A percentile compares a stretch with the other conserved stretches of the same genome.
phyloP scores from a whole-genome alignment of 73 alveolate species.

The Chromera velia region DNA sequence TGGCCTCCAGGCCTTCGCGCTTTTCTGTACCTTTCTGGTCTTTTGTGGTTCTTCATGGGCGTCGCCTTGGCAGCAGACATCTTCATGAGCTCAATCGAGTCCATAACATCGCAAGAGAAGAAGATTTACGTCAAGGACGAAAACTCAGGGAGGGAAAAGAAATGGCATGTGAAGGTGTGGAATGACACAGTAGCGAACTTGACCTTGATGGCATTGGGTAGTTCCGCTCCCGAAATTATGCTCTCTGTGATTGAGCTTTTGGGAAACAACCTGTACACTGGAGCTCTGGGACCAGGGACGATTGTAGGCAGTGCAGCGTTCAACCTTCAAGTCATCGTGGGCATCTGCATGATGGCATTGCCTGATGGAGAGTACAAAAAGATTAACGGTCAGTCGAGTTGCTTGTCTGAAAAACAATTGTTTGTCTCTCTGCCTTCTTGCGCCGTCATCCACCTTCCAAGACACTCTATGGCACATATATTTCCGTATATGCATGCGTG shows the following conservation, averaged over 20 bases:
- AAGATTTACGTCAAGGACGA: background rate
- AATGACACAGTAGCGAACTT: conserved; percentile 66
- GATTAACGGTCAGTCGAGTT: conserved; percentile 20
- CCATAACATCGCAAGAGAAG: conserved; percentile 3
- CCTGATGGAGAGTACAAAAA: conserved; percentile 20
- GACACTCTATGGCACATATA: no score
- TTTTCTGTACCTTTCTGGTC: conserved; percentile 15
- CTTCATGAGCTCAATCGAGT: conserved; percentile 36
- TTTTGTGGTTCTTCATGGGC: conserved; percentile 28
- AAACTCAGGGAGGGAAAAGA: background rate
- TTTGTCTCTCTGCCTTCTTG: no score
- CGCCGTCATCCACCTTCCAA: no score
- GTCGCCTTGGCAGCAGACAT: conserved; percentile 40
- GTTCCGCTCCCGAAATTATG: conserved; percentile 45
- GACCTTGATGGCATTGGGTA: conserved; percentile 40
- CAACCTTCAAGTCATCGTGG: conserved; percentile 35
- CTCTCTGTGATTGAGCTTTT: conserved; percentile 29
- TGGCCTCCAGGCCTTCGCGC: background rate
- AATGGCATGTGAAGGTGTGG: conserved; percentile 49
- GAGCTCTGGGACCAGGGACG: conserved; percentile 31
- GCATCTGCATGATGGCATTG: conserved; percentile 29
- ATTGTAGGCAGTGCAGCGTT: conserved; percentile 35
- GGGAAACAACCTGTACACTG: conserved; percentile 29
- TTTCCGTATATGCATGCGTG: no score
- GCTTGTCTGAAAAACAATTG: no score